Conservation (phyloP, 768 basidiomycete species). For the Tricholoma flavovirens region DNA sequence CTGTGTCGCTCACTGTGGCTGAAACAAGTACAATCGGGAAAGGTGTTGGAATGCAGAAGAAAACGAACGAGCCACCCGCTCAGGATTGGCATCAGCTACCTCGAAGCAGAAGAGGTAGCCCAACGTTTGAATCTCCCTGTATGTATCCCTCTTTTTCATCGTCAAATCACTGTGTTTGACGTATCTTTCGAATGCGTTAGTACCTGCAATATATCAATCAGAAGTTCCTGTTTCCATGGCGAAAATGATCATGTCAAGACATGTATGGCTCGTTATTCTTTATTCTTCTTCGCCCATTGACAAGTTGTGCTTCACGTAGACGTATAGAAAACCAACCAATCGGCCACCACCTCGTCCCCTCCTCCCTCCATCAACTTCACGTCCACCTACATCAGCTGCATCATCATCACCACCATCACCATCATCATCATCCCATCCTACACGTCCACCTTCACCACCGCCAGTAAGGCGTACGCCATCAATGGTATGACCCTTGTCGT, state of each 20-base stretch:
- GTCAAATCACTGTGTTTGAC: neutral
- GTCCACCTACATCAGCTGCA: constrained; percentile 2
- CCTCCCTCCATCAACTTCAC: constrained; percentile 5
- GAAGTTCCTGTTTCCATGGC: constrained; percentile 43
- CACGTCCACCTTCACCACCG: neutral
- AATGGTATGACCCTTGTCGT: constrained; percentile 13
- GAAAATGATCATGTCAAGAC: constrained; percentile 49
- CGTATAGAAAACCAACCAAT: constrained; percentile 18
- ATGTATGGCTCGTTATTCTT: constrained; percentile 26
- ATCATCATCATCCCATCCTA: neutral
- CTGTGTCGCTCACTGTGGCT: constrained; percentile 18
- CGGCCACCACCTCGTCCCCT: constrained; percentile 17
- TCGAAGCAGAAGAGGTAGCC: constrained; percentile 16
- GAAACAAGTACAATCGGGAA: constrained; percentile 12
- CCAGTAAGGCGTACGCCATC: constrained; percentile 10
- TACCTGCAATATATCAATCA: constrained; percentile 37
- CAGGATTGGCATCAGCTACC: constrained; percentile 14
- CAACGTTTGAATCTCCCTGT: constrained; percentile 24
- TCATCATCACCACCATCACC: constrained; percentile 6
- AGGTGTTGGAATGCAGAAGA: constrained; percentile 20
- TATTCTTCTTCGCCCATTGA: neutral
- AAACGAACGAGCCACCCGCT: constrained; percentile 6
- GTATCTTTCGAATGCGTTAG: constrained; percentile 13
- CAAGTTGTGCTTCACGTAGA: constrained; percentile 4
- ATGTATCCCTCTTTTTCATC: neutral